phyloP scores from a whole-genome alignment of 2,329 filamentous ascomycete species.

The Clarireedia hainanense region DNA sequence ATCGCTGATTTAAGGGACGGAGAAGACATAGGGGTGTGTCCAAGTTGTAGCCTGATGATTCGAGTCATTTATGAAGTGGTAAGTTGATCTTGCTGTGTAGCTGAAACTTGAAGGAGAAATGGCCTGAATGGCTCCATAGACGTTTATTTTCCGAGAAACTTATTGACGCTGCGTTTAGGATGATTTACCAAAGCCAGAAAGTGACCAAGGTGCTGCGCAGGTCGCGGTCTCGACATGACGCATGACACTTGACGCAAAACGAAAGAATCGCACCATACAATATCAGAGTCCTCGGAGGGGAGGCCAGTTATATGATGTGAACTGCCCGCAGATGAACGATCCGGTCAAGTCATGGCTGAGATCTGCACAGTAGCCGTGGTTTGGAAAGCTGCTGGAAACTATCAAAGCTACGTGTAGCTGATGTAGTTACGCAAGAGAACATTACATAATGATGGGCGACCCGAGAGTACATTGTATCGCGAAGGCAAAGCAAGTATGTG shows the following conservation, averaged over 20 bases:
- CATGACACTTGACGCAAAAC: not conserved
- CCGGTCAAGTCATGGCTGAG: no score
- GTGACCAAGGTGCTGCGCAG: conserved; percentile 11
- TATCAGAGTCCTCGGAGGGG: not conserved
- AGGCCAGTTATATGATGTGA: no score
- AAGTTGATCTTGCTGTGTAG: conserved; percentile 26
- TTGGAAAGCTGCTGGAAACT: no score
- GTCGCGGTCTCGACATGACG: conserved; percentile 14
- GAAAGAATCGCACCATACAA: not conserved
- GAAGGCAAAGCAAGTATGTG: no score
- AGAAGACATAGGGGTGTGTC: conserved; percentile 92
- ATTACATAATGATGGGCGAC: no score
- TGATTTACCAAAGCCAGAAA: conserved; percentile 39
- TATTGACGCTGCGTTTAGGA: conserved; percentile 31
- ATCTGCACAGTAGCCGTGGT: no score
- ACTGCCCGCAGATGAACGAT: no score
- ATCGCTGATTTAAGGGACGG: conserved; percentile 80
- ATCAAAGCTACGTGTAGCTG: no score
- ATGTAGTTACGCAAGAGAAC: no score
- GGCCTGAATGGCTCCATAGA: no score
- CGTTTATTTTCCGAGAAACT: not conserved
- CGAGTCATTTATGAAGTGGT: conserved; percentile 86
- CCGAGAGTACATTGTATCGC: no score
- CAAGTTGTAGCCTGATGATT: conserved; percentile 96
- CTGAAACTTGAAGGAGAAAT: not conserved